Percentiles rank a stretch among this genome's conserved stretches.
phyloP scores from a whole-genome alignment of 2,329 filamentous ascomycete species.

The Zasmidium citrigriseum region DNA sequence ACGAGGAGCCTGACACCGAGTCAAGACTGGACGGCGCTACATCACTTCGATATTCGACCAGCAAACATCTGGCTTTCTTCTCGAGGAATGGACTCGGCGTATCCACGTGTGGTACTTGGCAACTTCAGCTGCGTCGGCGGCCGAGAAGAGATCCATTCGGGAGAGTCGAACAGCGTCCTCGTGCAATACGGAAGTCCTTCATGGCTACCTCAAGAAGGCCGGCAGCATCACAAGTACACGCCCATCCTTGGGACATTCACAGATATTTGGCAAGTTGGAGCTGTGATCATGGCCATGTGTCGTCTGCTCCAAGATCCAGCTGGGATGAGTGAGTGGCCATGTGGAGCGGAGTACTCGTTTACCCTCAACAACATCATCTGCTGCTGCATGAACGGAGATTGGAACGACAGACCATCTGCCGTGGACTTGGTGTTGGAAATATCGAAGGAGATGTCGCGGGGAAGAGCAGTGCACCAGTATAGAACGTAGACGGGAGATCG shows the following conservation, averaged over 20 bases:
- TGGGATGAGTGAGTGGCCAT: conserved; percentile 9
- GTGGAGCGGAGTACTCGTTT: conserved; percentile 11
- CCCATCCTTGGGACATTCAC: conserved; percentile 15
- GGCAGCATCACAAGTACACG: background rate
- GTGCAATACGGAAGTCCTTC: conserved; percentile 10
- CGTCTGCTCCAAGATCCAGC: conserved; percentile 10
- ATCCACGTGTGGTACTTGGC: conserved; percentile 22
- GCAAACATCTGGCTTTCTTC: conserved; percentile 18
- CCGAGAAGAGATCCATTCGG: conserved; percentile 12
- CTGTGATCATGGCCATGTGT: conserved; percentile 18
- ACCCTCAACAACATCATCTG: conserved; percentile 11
- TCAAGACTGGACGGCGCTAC: conserved; percentile 21
- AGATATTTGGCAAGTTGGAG: conserved; percentile 26
- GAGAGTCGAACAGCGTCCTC: background rate
- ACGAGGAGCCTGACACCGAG: background rate
- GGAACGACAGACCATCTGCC: conserved; percentile 4
- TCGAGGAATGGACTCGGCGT: background rate
- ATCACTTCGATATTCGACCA: conserved; percentile 24
- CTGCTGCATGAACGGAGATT: conserved; percentile 9
- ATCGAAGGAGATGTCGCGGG: background rate
- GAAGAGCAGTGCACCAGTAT: background rate
- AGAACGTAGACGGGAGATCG: background rate
- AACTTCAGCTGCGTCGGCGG: conserved; percentile 22
- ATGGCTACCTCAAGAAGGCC: conserved; percentile 22
- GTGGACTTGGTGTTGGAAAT: conserved; percentile 9